Evolutionary conservation across 345 rosid genomes (phyloP).

Genomic region (Aquilaria yunnanensis): DNA sequence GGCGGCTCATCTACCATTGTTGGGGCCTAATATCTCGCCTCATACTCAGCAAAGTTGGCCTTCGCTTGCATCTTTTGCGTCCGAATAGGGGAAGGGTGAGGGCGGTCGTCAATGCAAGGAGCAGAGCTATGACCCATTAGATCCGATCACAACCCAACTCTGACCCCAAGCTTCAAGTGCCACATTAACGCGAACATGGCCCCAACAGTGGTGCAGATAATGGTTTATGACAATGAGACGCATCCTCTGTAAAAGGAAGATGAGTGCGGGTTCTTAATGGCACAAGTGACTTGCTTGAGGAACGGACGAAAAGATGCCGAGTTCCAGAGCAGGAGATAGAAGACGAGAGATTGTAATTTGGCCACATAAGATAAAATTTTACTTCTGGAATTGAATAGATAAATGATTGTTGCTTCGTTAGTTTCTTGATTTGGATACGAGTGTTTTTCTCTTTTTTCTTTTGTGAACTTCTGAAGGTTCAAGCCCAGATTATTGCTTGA

Average conservation of each 20-base stretch:
- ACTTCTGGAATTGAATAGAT: background rate
- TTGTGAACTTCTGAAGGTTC: constrained; percentile 37
- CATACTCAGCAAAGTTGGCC: too few species aligned
- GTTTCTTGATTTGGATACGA: background rate
- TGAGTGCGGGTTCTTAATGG: constrained; percentile 71
- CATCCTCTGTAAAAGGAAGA: constrained; percentile 78
- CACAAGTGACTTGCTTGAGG: constrained; percentile 84
- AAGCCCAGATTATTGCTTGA: constrained; percentile 59
- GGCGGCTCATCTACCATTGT: too few species aligned
- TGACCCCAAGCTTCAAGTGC: too few species aligned
- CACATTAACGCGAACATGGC: too few species aligned
- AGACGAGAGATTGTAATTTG: constrained; percentile 77
- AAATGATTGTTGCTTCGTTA: background rate
- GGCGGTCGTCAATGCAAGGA: too few species aligned
- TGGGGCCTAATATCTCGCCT: too few species aligned
- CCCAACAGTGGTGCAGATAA: too few species aligned
- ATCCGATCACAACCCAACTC: too few species aligned
- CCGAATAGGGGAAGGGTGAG: too few species aligned
- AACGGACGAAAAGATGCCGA: constrained; percentile 81
- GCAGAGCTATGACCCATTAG: too few species aligned
- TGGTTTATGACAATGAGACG: constrained; percentile 66
- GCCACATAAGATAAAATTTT: constrained; percentile 45
- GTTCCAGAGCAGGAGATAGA: constrained; percentile 97
- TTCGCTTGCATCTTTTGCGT: too few species aligned
- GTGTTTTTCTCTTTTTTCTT: constrained; percentile 4